Evolutionary conservation across 495 filamentous ascomycete species (phyloP), one percentile per base, ranked within the genome.

Genomic region (Talaromyces ruber): DNA sequence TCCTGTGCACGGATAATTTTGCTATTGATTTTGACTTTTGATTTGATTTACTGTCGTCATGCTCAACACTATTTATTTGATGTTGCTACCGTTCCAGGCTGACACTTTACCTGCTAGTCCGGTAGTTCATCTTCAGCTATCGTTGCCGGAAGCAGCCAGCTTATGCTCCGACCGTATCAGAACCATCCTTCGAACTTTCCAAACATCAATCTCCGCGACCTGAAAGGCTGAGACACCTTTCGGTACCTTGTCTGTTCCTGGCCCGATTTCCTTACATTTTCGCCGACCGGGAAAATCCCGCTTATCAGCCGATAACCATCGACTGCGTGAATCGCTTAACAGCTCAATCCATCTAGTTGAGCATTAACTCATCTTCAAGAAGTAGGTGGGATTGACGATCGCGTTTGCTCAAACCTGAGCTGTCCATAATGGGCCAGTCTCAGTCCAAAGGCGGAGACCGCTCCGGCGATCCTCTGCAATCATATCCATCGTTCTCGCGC

Each of bases 401-500:
- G 50, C 50, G 16, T n/a, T 14, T 28, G 2, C n/a, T 57, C 59
- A 22, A 50, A 54, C 52, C 61, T 58, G 56, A n/a, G 39, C 64
- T 62, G 25, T 60, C 60, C 52, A 78, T 63, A 58, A 98, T 98
- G 93, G 93, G 93, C 76, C 95, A 97, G 79, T 86, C 91, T 80
- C 82, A 85, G 72, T 98, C 93, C 71, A 97, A 94, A 78, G 78
- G 79, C 70, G 82, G 84, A 67, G 84, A 77, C 64, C 77, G 78
- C 68, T 74, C 73, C 64, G 72, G 76, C 63, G 84, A 86, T 65
- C 71, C 77, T 62, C 75, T 93, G 60, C 87, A 89, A 72, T 88
- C 89, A 26, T 94, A 91, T 74, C 91, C 93, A 37, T 96, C 94
- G 24, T 92, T 98, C 73, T 89, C 88, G 71, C 91, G 90, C 70